Evolutionary conservation across 441 rosid genomes (phyloP), one percentile per base, ranked within the genome.

Genomic region (Adansonia madagascariensis): DNA sequence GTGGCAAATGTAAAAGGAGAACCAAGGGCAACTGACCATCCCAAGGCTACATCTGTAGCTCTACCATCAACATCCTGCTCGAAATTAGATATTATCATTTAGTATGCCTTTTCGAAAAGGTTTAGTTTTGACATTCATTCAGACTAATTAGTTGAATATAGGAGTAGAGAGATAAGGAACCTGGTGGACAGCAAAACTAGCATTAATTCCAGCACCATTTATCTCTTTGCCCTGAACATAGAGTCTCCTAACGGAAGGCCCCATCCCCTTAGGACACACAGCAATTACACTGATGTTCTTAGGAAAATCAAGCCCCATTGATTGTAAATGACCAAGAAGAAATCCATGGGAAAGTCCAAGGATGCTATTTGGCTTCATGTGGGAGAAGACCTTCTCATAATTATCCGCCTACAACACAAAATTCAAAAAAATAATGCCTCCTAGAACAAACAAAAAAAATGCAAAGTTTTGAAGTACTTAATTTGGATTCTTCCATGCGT

Each of bases 301-400:
- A 0, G 95, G 98, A 81, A 95, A 95, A 78, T 93, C 95, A 17
- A 89, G 88, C 43, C 96, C 95, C 39, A 67, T 8, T 10, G 96
- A 90, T 82, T 92, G 93, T 81, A 95, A 86, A 90, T 92, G 97
- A 64, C 99, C 96, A 65, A 95, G 85, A 68, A 95, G 95, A 79
- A 95, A 95, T 12, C 99, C 99, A 76, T 92, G 98, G 69, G 99
- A 95, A 82, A 93, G 90, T 59, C 98, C 96, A 0, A 95, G 98
- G 62, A 93, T 92, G 88, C 98, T 93, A 85, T 92, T 90, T 74
- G 99, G 97, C 79, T 92, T 95, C 98, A 95, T 92, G 86, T 88
- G 87, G 17, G 96, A 89, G 83, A 93, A 91, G 20, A 93, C 68
- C 77, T 90, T 89, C 78, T 93, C 98, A 82, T 89, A 93, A 78